Base-by-base conservation (phyloP, 331 rosid genomes). In the Rosa hybrid region DNA sequence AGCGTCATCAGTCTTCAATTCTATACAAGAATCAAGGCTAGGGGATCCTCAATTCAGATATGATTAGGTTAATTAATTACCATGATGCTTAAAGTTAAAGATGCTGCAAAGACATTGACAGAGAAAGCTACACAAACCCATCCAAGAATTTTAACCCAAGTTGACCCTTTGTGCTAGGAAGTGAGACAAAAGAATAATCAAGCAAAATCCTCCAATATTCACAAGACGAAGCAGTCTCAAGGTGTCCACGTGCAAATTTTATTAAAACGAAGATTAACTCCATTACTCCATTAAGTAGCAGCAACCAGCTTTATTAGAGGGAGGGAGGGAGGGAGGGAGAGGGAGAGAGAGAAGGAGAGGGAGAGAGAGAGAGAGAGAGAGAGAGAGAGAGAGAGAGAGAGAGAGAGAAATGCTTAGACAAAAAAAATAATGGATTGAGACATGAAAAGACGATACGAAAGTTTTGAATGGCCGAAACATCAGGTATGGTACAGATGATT, bases 81-180 rank as follows among this genome's bases (percentile, higher is more conserved):
- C 25, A 96, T 93, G 46, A 90, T 90, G 84, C 94, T 90, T 56
- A 96, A 53, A 68, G 98, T 90, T 56, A 96, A 53, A 68, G 98
- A 98, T 71, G 99, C 97, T 13, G 91, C 98, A 39, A 96, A 96
- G 68, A 93, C 99, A 82, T 89, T 82, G 57, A 89, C 89, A 6
- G 98, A 86, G 67, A 93, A 91, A 9, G 87, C 88, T 0, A 92
- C 97, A 69, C 96, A 93, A 81, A 96, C 86, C 92, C 98, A 89
- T 63, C 99, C 99, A 75, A 96, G 91, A 85, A 90, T 87, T 78
- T 81, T 78, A 0, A 89, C 83, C 11, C 97, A 88, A 5, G 38
- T 49, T 0, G 90, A 48, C 60, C 90, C 90, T 1, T 80, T 89
- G 83, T 8, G 90, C 87, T 2, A 93, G 78, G 81, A 93, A 57